Percentiles rank a stretch among this genome's conserved stretches.
phyloP scores from a whole-genome alignment of 305 asterid species.

The Plantago rigida region DNA sequence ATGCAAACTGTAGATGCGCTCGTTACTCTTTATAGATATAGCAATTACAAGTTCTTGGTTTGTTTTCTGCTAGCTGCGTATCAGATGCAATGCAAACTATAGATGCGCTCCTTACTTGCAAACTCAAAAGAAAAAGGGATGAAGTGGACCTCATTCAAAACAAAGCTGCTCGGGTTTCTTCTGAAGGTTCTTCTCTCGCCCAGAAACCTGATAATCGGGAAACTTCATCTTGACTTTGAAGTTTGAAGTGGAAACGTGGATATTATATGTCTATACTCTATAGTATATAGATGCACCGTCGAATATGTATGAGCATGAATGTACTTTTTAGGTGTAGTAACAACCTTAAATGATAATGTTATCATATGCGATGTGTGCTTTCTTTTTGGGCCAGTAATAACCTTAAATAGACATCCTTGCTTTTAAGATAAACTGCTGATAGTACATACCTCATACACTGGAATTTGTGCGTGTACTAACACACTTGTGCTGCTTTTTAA shows the following conservation, averaged over 20 bases:
- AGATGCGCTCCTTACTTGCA: constrained; percentile 83
- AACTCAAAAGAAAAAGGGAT: constrained; percentile 70
- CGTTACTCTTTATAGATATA: constrained; percentile 11
- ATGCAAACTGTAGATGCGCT: no score
- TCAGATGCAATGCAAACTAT: constrained; percentile 81
- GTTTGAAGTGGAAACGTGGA: background rate
- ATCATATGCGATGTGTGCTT: no score
- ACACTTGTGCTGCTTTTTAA: background rate
- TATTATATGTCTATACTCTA: no score
- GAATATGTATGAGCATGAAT: background rate
- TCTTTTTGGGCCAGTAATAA: background rate
- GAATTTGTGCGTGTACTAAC: background rate
- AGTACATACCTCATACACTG: background rate
- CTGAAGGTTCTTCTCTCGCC: constrained; percentile 38
- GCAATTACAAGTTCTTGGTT: constrained; percentile 23
- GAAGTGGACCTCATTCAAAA: constrained; percentile 37
- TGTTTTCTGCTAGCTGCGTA: constrained; percentile 55
- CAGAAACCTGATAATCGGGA: constrained; percentile 7
- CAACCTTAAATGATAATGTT: no score
- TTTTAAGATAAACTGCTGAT: background rate
- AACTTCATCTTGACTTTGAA: constrained; percentile 3
- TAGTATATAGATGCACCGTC: background rate
- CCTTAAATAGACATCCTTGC: background rate
- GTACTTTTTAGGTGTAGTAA: background rate
- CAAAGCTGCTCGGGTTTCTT: constrained; percentile 36